Percentiles rank a stretch among this genome's conserved stretches.
These are phyloP conservation scores for Penicillium egyptiacum DNA, from an alignment of 495 filamentous ascomycete species.

Conservation along the genomic window DNA sequence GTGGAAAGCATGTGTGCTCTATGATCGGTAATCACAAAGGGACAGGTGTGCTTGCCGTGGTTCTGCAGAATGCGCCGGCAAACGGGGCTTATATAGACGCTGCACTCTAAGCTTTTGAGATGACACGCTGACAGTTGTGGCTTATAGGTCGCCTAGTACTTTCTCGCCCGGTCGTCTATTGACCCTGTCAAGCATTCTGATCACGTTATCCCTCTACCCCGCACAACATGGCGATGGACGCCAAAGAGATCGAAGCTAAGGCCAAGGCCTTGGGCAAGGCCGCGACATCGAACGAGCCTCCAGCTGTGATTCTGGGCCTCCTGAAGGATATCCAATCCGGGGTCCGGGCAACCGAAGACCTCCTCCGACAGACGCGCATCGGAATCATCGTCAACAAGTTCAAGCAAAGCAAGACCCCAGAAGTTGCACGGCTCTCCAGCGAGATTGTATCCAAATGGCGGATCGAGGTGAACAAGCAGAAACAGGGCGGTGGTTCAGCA, in stretches of 20 bases:
- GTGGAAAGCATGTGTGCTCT: neutral
- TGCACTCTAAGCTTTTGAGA: neutral
- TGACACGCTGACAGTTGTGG: neutral
- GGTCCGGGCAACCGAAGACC: conserved; percentile 80
- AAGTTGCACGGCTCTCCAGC: conserved; percentile 69
- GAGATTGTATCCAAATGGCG: conserved; percentile 90
- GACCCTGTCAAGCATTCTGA: neutral
- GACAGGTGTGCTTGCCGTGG: neutral
- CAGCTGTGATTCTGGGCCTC: conserved; percentile 62
- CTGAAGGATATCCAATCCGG: conserved; percentile 76
- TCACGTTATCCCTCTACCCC: conserved; percentile 1
- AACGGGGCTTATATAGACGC: conserved; percentile 1
- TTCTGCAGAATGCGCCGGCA: conserved; percentile 8
- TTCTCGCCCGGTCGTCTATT: neutral
- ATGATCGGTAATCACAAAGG: neutral
- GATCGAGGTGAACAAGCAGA: conserved; percentile 72
- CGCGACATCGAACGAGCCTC: conserved; percentile 62
- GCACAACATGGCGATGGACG: conserved; percentile 61
- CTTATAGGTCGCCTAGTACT: neutral
- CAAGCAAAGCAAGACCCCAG: conserved; percentile 69
- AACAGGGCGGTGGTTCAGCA: conserved; percentile 52
- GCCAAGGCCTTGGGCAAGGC: conserved; percentile 78
- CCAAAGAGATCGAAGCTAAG: conserved; percentile 71
- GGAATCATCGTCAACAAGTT: conserved; percentile 86
- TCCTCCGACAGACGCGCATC: conserved; percentile 80